phyloP scores from a whole-genome alignment of 306 rosid genomes.

The Acacia melanoxylon region DNA sequence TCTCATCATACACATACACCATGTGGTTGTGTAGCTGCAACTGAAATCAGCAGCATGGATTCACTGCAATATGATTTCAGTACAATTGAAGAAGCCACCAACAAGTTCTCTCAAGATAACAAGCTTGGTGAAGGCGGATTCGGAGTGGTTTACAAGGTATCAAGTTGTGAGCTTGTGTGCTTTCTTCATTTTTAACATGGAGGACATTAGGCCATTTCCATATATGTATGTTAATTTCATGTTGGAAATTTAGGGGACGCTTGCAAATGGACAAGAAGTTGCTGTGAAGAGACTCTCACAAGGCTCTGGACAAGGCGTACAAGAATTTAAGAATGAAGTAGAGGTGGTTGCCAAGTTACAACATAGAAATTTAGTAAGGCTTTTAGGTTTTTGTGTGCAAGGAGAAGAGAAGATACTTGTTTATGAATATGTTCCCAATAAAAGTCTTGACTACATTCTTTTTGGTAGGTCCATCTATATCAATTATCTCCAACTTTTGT shows the following conservation, averaged over 20 bases:
- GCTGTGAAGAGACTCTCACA: neutral
- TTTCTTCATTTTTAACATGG: neutral
- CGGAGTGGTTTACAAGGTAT: slow-evolving; percentile 58
- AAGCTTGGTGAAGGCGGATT: slow-evolving; percentile 63
- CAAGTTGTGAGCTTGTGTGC: neutral
- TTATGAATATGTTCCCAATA: slow-evolving; percentile 55
- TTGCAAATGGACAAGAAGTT: slow-evolving; percentile 2
- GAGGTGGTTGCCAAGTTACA: slow-evolving; percentile 55
- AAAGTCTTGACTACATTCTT: slow-evolving; percentile 47
- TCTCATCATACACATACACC: neutral
- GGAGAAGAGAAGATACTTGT: slow-evolving; percentile 54
- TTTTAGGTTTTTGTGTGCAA: slow-evolving; percentile 61
- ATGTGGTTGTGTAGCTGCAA: slow-evolving; percentile 21
- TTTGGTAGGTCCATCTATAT: slow-evolving; percentile 36
- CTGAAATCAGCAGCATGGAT: neutral
- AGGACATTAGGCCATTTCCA: neutral
- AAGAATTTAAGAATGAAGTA: slow-evolving; percentile 61
- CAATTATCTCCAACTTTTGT: neutral
- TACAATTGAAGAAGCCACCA: slow-evolving; percentile 46
- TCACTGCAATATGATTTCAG: slow-evolving; percentile 48
- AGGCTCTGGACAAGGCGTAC: slow-evolving; percentile 48
- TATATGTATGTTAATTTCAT: neutral
- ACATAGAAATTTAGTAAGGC: slow-evolving; percentile 54
- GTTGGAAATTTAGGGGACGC: slow-evolving; percentile 44
- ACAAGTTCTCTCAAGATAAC: slow-evolving; percentile 44